phyloP scores from a whole-genome alignment of 2,329 filamentous ascomycete species.

The Colletotrichum sidae region DNA sequence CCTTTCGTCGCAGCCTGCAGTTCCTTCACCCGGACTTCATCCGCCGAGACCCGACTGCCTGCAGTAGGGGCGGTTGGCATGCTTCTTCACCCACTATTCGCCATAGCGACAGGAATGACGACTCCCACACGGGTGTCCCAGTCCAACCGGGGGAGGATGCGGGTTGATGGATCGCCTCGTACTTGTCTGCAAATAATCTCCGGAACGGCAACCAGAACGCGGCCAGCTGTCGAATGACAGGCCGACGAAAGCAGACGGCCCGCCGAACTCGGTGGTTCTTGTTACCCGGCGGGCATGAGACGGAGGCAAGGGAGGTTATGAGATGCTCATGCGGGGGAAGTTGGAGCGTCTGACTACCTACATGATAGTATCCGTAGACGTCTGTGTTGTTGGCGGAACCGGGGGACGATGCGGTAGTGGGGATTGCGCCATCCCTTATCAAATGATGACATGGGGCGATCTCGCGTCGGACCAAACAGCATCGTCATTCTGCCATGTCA shows the following conservation, averaged over 20 bases:
- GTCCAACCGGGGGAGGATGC: slow-evolving; percentile 13
- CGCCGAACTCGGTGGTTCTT: slow-evolving; percentile 18
- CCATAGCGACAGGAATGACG: slow-evolving; percentile 35
- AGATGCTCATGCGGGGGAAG: background rate
- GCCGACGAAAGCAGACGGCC: background rate
- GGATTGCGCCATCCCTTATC: slow-evolving; percentile 38
- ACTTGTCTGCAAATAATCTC: slow-evolving; percentile 17
- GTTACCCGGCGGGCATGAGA: too few species aligned
- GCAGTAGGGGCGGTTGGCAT: background rate
- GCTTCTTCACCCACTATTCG: slow-evolving; percentile 25
- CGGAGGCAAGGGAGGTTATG: background rate
- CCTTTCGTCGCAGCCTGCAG: background rate
- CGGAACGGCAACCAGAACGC: slow-evolving; percentile 11
- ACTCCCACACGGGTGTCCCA: slow-evolving; percentile 9
- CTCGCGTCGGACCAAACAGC: slow-evolving; percentile 15
- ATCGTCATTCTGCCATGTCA: background rate
- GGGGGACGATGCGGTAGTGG: slow-evolving; percentile 13
- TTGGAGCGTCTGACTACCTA: too few species aligned
- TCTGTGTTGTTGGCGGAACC: background rate
- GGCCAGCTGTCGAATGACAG: slow-evolving; percentile 4
- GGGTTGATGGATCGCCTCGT: slow-evolving; percentile 15
- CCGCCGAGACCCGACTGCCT: slow-evolving; percentile 20
- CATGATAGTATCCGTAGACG: background rate
- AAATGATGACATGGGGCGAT: slow-evolving; percentile 37
- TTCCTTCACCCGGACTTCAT: background rate